Evolutionary conservation across 2,329 filamentous ascomycete genomes (phyloP).

Genomic region (Epichloe amarillans): DNA sequence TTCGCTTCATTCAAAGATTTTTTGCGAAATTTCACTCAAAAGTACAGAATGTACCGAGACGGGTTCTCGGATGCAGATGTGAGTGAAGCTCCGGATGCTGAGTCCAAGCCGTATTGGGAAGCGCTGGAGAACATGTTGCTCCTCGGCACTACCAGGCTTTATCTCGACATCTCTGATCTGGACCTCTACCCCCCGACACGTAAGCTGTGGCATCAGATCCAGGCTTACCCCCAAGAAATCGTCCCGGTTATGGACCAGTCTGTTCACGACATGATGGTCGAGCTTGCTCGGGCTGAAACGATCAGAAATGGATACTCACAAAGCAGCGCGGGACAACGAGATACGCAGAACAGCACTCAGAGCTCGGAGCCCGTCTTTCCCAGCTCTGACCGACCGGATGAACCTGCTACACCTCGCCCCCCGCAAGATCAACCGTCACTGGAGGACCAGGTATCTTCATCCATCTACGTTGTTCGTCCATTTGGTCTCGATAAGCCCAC

Average conservation of each 20-base stretch:
- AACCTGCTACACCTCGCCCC: slow-evolving; percentile 22
- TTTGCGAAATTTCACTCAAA: slow-evolving; percentile 77
- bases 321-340: slow-evolving; percentile 35
- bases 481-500: slow-evolving; percentile 78
- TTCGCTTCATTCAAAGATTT: slow-evolving; percentile 85
- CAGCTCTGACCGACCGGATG: slow-evolving; percentile 60
- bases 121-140: slow-evolving; percentile 85
- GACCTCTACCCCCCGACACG: slow-evolving; percentile 84
- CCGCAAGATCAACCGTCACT: slow-evolving; percentile 41
- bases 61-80: slow-evolving; percentile 70
- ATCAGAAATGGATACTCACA: slow-evolving; percentile 52
- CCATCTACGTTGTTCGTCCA: slow-evolving; percentile 73
- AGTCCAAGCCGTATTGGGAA: slow-evolving; percentile 70
- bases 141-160: slow-evolving; percentile 70
- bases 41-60: slow-evolving; percentile 86
- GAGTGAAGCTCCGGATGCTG: slow-evolving; percentile 53
- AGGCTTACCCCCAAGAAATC: slow-evolving; percentile 90
- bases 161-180: slow-evolving; percentile 77
- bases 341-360: slow-evolving; percentile 31
- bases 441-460: slow-evolving; percentile 69
- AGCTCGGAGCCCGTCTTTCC: slow-evolving; percentile 69
- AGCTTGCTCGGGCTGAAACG: slow-evolving; percentile 72
- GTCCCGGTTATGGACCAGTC: slow-evolving; percentile 93
- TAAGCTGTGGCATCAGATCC: slow-evolving; percentile 91
- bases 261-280: slow-evolving; percentile 85